Evolutionary conservation across 2,329 filamentous ascomycete species (phyloP).

Genomic region (Pseudocercospora musae): DNA sequence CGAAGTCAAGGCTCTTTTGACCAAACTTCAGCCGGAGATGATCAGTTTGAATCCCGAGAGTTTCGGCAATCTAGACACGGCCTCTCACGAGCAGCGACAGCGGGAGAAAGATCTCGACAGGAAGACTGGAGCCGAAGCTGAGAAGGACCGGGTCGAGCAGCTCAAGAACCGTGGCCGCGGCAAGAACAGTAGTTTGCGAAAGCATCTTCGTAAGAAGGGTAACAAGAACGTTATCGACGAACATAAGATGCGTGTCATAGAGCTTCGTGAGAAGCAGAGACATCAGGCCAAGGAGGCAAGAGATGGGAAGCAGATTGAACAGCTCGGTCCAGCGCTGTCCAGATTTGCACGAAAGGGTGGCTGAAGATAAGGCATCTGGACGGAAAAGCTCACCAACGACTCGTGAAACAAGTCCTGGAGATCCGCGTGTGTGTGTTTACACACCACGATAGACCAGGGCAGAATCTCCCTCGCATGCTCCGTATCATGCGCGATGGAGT

Average conservation of each 20-base stretch:
- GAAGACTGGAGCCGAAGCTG: constrained; percentile 44
- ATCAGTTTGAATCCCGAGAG: constrained; percentile 92
- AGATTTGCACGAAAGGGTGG: constrained; percentile 72
- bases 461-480: neutral
- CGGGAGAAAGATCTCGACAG: constrained; percentile 77
- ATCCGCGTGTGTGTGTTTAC: neutral
- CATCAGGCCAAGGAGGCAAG: constrained; percentile 66
- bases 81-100: constrained; percentile 71
- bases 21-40: constrained; percentile 96
- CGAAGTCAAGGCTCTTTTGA: constrained; percentile 84
- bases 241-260: constrained; percentile 81
- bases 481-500: neutral
- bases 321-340: constrained; percentile 80
- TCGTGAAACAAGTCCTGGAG: neutral
- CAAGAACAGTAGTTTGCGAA: constrained; percentile 83
- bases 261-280: constrained; percentile 67
- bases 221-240: constrained; percentile 95
- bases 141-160: constrained; percentile 56
- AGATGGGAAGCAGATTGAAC: constrained; percentile 65
- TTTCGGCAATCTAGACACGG: constrained; percentile 80
- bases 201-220: constrained; percentile 87
- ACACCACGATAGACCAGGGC: neutral
- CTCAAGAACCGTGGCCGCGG: constrained; percentile 77
- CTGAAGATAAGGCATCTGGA: constrained; percentile 17
- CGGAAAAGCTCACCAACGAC: neutral